phyloP scores from a whole-genome alignment of 768 basidiomycete species.

The Kwoniella heveanensis region DNA sequence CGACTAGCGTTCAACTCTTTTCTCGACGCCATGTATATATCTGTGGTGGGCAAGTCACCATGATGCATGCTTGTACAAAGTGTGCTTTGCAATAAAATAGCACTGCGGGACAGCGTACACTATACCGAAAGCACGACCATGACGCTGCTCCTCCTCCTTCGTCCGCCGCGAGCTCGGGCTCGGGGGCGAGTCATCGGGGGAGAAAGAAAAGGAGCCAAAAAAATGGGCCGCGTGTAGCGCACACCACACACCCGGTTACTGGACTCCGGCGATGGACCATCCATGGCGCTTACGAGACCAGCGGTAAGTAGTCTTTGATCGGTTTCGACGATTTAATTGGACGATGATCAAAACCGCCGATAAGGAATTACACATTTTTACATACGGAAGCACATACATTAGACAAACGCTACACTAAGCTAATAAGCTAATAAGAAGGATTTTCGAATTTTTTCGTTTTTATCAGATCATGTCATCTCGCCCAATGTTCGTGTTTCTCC shows the following conservation, averaged over 20 bases:
- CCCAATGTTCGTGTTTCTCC: neutral
- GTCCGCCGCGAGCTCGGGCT: neutral
- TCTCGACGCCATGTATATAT: neutral
- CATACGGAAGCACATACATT: too few species aligned
- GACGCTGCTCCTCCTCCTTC: neutral
- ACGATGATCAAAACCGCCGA: neutral
- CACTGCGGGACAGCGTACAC: too few species aligned
- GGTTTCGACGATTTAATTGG: neutral
- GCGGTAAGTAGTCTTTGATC: too few species aligned
- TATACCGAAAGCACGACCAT: neutral
- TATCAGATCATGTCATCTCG: neutral
- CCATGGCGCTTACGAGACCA: neutral
- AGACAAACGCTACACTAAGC: too few species aligned
- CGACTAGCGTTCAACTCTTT: neutral
- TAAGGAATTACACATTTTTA: neutral
- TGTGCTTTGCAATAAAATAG: neutral
- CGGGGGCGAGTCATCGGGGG: neutral
- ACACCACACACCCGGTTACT: neutral
- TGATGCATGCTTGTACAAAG: neutral
- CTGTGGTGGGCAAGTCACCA: too few species aligned
- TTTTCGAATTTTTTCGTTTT: neutral
- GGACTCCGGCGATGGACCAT: neutral
- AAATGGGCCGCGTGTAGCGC: constrained; percentile 1
- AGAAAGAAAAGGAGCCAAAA: neutral
- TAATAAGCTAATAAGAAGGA: too few species aligned